Evolutionary conservation across 148 eudicot species (phyloP), one percentile per base, ranked within the genome.

Genomic region (Drosera capensis): DNA sequence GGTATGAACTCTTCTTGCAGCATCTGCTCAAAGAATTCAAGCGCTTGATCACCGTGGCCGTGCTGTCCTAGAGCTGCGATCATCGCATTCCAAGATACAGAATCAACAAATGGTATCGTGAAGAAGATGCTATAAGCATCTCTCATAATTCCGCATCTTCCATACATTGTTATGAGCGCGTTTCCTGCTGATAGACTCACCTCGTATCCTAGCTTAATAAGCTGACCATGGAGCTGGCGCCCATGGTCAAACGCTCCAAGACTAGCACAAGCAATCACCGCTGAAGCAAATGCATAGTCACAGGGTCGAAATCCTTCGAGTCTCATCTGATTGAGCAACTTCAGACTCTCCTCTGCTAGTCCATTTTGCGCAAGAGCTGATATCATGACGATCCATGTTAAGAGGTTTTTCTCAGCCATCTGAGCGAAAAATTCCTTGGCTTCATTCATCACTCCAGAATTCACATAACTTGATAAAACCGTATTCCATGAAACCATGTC

Each of bases 71-170:
- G 42, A 43, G 79, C 84, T 13, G 72, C 79, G 58, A 77, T 65
- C 68, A 77, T 64, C 46, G 84, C 84, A 59, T 77, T 77, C 79
- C 84, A 77, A 22, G 84, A 77, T 23, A 77, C 68, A 1, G 77
- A 64, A 70, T 77, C 77, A 25, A 73, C 46, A 30, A 41, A 72
- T 16, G 74, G 58, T 79, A 77, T 70, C 20, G 71, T 70, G 31
- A 55, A 25, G 25, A 73, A 77, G 13, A 61, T 18, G 20, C 24
- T 49, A 31, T 50, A 60, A 0, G 77, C 76, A 43, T 66, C 68
- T 47, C 67, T 69, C 38, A 73, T 67, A 54, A 58, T 57, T 11
- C 84, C 79, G 25, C 84, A 78, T 66, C 67, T 73, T 40, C 64
- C 76, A 43, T 78, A 78, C 84, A 73, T 78, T 37, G 80, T 78